phyloP scores from a whole-genome alignment of 2,329 filamentous ascomycete genomes.

The Orbilia oligospora region DNA sequence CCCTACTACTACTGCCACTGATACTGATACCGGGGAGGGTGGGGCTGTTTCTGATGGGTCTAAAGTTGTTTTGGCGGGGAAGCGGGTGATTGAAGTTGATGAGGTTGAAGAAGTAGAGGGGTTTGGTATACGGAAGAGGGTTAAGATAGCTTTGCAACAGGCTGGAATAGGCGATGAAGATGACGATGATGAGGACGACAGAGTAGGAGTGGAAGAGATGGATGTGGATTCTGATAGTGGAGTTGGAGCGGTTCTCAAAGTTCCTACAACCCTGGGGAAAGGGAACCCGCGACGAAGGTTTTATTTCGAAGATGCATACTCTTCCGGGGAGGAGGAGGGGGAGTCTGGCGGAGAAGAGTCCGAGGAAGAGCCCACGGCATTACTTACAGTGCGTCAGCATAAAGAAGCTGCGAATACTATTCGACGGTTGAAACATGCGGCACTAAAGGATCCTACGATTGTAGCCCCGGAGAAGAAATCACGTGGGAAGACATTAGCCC shows the following conservation, averaged over 20 bases:
- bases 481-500: constrained; percentile 29
- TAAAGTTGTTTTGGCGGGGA: constrained; percentile 40
- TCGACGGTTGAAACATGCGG: constrained; percentile 34
- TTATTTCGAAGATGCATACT: constrained; percentile 48
- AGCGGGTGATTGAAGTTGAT: constrained; percentile 45
- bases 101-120: background rate
- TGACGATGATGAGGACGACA: background rate
- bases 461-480: constrained; percentile 16
- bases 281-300: constrained; percentile 27
- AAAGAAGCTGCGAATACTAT: constrained; percentile 44
- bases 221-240: constrained; percentile 27
- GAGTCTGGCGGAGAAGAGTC: constrained; percentile 24
- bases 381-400: constrained; percentile 33
- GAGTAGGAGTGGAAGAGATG: constrained; percentile 5
- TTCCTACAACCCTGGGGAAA: constrained; percentile 3
- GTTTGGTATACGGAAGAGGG: constrained; percentile 10
- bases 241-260: background rate
- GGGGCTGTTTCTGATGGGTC: constrained; percentile 12
- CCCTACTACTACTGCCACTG: background rate
- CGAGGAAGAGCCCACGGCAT: constrained; percentile 39
- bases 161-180: background rate
- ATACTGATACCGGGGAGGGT: constrained; percentile 1
- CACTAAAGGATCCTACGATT: background rate
- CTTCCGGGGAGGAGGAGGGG: too few relatives aligned
- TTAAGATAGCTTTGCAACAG: constrained; percentile 13